These are phyloP conservation scores for Leccinum cinnamomeum DNA, from an alignment of 1,284 basidiomycete genomes.

Conservation along the genomic window DNA sequence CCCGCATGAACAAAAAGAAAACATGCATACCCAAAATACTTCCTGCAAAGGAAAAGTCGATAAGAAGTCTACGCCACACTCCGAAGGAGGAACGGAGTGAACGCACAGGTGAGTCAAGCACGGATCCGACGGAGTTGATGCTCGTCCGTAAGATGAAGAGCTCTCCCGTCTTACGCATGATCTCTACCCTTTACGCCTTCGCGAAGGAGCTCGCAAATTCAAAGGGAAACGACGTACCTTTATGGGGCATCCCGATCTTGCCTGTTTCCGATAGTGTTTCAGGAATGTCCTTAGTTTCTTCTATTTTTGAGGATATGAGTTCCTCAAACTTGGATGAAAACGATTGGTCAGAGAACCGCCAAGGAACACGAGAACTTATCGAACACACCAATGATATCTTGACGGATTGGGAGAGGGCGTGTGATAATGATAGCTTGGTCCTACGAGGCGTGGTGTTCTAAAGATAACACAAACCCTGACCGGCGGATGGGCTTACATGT, in stretches of 20 bases:
- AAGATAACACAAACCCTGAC: slow-evolving; percentile 18
- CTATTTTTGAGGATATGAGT: slow-evolving; percentile 90
- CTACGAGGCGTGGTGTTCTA: slow-evolving; percentile 41
- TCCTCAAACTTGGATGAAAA: slow-evolving; percentile 76
- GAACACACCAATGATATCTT: slow-evolving; percentile 83
- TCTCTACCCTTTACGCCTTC: slow-evolving; percentile 54
- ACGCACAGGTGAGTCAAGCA: slow-evolving; percentile 89
- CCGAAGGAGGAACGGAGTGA: slow-evolving; percentile 1
- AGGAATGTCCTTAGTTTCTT: slow-evolving; percentile 96
- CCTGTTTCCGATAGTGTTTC: slow-evolving; percentile 92
- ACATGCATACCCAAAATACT: slow-evolving; percentile 81
- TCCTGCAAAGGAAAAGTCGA: slow-evolving; percentile 51
- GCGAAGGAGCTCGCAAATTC: slow-evolving; percentile 10
- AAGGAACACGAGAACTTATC: slow-evolving; percentile 18
- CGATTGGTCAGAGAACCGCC: background rate
- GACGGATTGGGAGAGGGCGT: slow-evolving; percentile 93
- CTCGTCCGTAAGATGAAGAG: slow-evolving; percentile 93
- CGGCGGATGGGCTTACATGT: slow-evolving; percentile 67
- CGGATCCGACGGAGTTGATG: slow-evolving; percentile 94
- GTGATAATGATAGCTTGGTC: slow-evolving; percentile 94
- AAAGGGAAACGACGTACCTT: slow-evolving; percentile 44
- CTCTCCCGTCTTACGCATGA: slow-evolving; percentile 97
- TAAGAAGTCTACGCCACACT: slow-evolving; percentile 1
- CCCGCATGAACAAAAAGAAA: slow-evolving; percentile 2
- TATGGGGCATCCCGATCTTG: slow-evolving; percentile 87